A percentile compares a stretch with the other conserved stretches of the same genome.
Evolutionary conservation across 345 rosid genomes (phyloP).

Genomic region (Pugionium dolabratum): DNA sequence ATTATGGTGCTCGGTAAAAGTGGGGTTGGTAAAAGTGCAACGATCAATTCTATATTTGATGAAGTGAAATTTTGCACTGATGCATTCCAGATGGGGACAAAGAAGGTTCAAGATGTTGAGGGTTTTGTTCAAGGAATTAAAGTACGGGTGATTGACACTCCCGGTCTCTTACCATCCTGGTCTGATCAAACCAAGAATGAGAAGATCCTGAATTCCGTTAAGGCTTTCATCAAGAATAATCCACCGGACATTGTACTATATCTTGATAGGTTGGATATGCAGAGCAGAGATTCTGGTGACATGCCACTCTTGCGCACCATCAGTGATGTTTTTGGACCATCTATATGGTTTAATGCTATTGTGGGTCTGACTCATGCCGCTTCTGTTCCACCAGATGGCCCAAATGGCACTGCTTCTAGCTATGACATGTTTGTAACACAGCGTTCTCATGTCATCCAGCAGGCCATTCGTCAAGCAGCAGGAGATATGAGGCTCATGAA

Average conservation of each 20-base stretch:
- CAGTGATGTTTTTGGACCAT: conserved; percentile 85
- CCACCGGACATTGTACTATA: conserved; percentile 97
- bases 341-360: conserved; percentile 98
- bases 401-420: conserved; percentile 88
- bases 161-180: conserved; percentile 92
- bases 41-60: conserved; percentile 95
- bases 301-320: conserved; percentile 95
- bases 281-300: conserved; percentile 89
- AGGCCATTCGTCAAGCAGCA: conserved; percentile 97
- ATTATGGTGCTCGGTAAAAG: conserved; percentile 98
- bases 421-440: conserved; percentile 99
- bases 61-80: conserved; percentile 82
- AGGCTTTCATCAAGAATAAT: conserved; percentile 74
- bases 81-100: conserved; percentile 91
- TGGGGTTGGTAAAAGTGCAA: conserved; percentile 99
- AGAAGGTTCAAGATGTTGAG: conserved; percentile 89
- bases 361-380: conserved; percentile 99
- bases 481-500: conserved; percentile 99
- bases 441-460: conserved; percentile 92
- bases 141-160: conserved; percentile 97
- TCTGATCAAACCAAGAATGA: conserved; percentile 92
- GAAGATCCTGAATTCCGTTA: conserved; percentile 83
- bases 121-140: conserved; percentile 97
- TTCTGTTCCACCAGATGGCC: conserved; percentile 99
- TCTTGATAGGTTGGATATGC: conserved; percentile 97